phyloP scores from a whole-genome alignment of 23 red algal genomes.

The Gracilaria domingensis region DNA sequence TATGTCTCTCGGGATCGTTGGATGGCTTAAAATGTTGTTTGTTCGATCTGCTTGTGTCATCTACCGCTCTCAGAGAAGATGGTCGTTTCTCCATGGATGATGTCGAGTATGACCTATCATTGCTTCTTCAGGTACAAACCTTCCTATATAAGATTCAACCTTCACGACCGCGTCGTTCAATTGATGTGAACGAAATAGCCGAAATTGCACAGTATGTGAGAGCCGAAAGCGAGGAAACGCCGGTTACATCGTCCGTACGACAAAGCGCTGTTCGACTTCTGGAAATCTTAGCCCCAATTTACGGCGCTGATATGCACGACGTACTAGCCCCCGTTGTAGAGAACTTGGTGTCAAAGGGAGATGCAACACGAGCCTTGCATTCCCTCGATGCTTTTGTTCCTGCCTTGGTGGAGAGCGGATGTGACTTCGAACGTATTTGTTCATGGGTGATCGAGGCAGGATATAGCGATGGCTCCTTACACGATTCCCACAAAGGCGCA shows the following conservation, averaged over 20 bases:
- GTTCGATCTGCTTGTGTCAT: not conserved
- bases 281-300: constrained; percentile 16
- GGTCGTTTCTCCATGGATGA: constrained; percentile 18
- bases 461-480: not conserved
- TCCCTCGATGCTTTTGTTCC: constrained; percentile 37
- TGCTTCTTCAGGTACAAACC: constrained; percentile 18
- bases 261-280: not conserved
- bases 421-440: constrained; percentile 24
- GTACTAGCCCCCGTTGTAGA: constrained; percentile 9
- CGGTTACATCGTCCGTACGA: not conserved
- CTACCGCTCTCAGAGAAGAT: not conserved
- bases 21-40: not conserved
- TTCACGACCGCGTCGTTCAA: not conserved
- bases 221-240: not conserved
- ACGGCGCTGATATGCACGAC: constrained; percentile 2
- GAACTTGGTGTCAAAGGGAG: not conserved
- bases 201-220: not conserved
- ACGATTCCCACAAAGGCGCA: not conserved
- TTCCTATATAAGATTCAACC: not conserved
- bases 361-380: not conserved
- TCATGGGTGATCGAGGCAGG: constrained; percentile 6
- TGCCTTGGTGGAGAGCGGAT: constrained; percentile 39
- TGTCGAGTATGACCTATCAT: not conserved
- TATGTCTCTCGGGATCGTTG: not conserved
- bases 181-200: not conserved